Evolutionary conservation across 352 stramenopile species (phyloP).

Genomic region (Phytophthora hybrid): DNA sequence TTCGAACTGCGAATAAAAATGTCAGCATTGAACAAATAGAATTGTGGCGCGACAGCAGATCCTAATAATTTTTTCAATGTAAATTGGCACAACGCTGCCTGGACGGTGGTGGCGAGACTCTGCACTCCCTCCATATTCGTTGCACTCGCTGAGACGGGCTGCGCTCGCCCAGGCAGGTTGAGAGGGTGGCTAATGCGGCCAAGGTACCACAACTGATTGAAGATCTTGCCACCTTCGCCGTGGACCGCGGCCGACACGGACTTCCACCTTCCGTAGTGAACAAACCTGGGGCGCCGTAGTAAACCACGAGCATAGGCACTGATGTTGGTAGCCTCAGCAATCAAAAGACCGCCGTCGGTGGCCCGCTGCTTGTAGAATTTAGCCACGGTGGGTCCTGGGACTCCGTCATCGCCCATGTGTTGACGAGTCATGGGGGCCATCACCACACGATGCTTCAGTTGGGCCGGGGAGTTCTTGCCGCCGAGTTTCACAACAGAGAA

Average conservation of each 20-base stretch:
- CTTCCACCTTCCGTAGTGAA: conserved; percentile 66
- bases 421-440: conserved; percentile 71
- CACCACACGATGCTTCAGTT: conserved; percentile 71
- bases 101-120: conserved; percentile 36
- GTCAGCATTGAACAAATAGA: too few relatives aligned
- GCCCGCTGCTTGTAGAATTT: conserved; percentile 74
- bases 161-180: conserved; percentile 55
- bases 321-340: conserved; percentile 70
- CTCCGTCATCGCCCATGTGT: conserved; percentile 42
- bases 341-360: conserved; percentile 64
- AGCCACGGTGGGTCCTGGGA: conserved; percentile 44
- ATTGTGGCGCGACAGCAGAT: too few relatives aligned
- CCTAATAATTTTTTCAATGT: too few relatives aligned
- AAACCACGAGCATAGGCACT: conserved; percentile 46
- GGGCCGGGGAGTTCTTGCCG: conserved; percentile 38
- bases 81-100: too few relatives aligned
- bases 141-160: conserved; percentile 56
- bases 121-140: conserved; percentile 43
- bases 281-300: conserved; percentile 62
- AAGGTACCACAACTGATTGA: conserved; percentile 88
- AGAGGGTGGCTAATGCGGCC: conserved; percentile 67
- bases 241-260: conserved; percentile 77
- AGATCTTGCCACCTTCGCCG: conserved; percentile 78
- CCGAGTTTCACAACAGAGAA: conserved; percentile 61
- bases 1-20: too few relatives aligned